Evolutionary conservation across 495 filamentous ascomycete genomes (phyloP).

Genomic region (Pseudoneurospora amorphoporcata): DNA sequence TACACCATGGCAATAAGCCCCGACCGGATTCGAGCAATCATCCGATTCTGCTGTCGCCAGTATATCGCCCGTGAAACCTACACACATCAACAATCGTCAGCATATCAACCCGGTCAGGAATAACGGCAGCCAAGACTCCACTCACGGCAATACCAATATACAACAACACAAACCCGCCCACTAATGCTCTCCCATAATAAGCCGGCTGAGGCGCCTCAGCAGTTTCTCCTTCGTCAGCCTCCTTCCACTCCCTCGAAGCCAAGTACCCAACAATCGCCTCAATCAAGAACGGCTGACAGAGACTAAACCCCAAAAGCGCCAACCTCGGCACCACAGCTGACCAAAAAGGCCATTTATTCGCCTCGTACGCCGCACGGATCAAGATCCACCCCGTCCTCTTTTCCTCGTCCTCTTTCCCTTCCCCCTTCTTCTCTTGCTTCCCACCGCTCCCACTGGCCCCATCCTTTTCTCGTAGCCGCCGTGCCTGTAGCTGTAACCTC

Average conservation of each 20-base stretch:
- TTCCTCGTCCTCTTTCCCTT: neutral
- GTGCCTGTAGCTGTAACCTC: neutral
- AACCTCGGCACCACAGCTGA: constrained; percentile 4
- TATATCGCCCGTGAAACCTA: constrained; percentile 20
- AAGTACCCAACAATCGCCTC: constrained; percentile 1
- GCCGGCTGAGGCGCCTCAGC: neutral
- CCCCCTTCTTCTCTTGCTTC: neutral
- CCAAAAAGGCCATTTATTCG: constrained; percentile 2
- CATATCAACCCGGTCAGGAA: neutral
- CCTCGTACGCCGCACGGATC: neutral
- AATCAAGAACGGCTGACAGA: constrained; percentile 9
- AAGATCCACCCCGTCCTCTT: neutral
- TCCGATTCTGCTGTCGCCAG: constrained; percentile 31
- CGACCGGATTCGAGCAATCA: constrained; percentile 46
- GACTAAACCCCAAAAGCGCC: constrained; percentile 5
- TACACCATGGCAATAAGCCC: constrained; percentile 46
- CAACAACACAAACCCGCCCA: constrained; percentile 44
- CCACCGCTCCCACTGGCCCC: neutral
- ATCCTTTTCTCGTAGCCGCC: neutral
- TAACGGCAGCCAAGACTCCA: neutral
- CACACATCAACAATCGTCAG: neutral
- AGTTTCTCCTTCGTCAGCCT: neutral
- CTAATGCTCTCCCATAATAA: constrained; percentile 38
- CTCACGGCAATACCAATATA: constrained; percentile 45
- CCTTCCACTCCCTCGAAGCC: neutral